Base-by-base conservation (phyloP, 768 basidiomycete species). In the Mycena epipterygia region DNA sequence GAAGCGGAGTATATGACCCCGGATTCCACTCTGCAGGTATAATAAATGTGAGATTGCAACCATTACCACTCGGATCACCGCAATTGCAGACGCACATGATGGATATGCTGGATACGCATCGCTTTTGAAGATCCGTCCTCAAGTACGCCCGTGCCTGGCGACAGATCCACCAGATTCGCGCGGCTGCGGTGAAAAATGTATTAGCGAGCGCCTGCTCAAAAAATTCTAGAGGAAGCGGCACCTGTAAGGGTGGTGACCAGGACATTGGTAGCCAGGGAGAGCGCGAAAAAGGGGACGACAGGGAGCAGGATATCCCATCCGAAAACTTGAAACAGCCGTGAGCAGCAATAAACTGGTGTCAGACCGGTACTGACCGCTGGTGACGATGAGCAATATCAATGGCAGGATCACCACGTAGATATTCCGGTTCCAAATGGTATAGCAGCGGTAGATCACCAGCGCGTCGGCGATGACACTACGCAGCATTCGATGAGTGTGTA, bases 401-500 rank as follows among this genome's bases (percentile, higher is more conserved):
- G 79, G 79, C 12, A 78, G 53, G 56, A 79, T 48, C 53, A 79
- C 73, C 57, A 80, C 68, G n/a, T 76, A 74, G 52, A 76, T 75
- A 59, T 77, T 79, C 56, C 73, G 70, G 64, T 77, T 77, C 79
- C 79, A 81, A 16, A 80, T 69, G 25, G 73, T 39, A 68, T 79
- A 76, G 70, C 80, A 81, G 58, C 80, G 80, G 64, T 80, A 80
- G 59, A 80, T 80, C 79, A 81, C 76, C 44, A 81, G 53, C 42
- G 73, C 74, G 66, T 79, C 79, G 32, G 78, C 79, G 53, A 81
- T 75, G 51, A 78, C 63, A 60, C 80, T 81, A 63, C 55, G 39
- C n/a, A 41, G 16, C 8, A 41, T 44, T 6, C 21, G 8, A 23
- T 32, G 23, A 73, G 35, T 70, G 51, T 25, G 30, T 23, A 52